Conservation (phyloP, 495 filamentous ascomycete species). For the Trichocladium uniseriatum region DNA sequence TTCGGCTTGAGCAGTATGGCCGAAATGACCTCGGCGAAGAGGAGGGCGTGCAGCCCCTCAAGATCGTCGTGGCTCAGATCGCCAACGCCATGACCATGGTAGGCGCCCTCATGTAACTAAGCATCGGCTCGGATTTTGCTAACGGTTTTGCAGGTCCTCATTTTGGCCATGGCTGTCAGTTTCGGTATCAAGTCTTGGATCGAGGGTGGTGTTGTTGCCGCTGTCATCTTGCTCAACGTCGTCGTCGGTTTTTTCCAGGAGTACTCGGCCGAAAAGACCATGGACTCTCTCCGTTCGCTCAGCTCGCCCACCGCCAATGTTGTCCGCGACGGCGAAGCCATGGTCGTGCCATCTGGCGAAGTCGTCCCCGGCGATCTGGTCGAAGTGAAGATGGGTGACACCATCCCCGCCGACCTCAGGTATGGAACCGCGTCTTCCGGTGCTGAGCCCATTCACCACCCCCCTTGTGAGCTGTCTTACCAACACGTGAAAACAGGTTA, state of each 20-base stretch:
- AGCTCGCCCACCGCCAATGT: slow-evolving; percentile 72
- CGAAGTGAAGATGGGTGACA: slow-evolving; percentile 69
- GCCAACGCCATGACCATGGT: slow-evolving; percentile 48
- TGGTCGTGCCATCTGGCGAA: slow-evolving; percentile 74
- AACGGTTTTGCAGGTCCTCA: no score
- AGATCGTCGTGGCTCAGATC: slow-evolving; percentile 46
- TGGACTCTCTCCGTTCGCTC: slow-evolving; percentile 67
- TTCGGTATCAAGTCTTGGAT: slow-evolving; percentile 75
- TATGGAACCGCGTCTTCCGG: slow-evolving; percentile 8
- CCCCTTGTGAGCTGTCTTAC: background rate
- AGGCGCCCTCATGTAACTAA: background rate
- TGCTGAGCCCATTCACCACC: background rate
- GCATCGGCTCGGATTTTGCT: no score
- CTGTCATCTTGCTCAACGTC: slow-evolving; percentile 73
- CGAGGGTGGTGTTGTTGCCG: slow-evolving; percentile 74
- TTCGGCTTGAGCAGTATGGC: slow-evolving; percentile 36
- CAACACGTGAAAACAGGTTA: slow-evolving; percentile 28
- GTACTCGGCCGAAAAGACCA: slow-evolving; percentile 80
- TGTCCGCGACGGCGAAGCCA: slow-evolving; percentile 57
- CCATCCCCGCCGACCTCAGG: slow-evolving; percentile 59
- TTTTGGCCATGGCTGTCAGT: slow-evolving; percentile 75
- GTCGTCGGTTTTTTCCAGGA: slow-evolving; percentile 72
- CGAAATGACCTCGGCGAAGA: slow-evolving; percentile 42
- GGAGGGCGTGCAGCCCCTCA: slow-evolving; percentile 41
- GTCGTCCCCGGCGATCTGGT: slow-evolving; percentile 70